Conservation (phyloP, 2,329 filamentous ascomycete genomes). For the Dothidotthia symphoricarpi region DNA sequence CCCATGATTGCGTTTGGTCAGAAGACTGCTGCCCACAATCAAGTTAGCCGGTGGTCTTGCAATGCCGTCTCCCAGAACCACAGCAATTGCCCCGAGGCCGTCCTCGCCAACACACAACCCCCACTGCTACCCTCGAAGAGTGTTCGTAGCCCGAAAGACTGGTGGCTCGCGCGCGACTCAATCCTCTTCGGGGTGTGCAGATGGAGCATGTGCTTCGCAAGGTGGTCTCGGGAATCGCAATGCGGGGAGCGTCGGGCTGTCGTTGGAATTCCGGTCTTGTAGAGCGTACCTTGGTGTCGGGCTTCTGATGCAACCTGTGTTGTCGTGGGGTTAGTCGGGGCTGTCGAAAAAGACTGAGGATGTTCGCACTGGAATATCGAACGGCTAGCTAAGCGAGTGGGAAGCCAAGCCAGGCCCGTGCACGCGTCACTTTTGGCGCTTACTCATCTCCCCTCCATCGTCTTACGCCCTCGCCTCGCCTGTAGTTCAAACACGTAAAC, state of each 20-base stretch:
- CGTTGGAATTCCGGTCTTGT: slow-evolving; percentile 5
- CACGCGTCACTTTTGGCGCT: background rate
- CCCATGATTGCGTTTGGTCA: slow-evolving; percentile 54
- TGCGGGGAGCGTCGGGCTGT: slow-evolving; percentile 12
- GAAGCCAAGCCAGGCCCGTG: background rate
- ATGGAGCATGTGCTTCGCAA: slow-evolving; percentile 7
- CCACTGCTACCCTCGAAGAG: slow-evolving; percentile 7
- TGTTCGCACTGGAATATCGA: slow-evolving; percentile 6
- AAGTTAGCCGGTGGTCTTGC: slow-evolving; percentile 28
- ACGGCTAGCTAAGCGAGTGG: slow-evolving; percentile 8
- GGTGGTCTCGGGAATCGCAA: slow-evolving; percentile 19
- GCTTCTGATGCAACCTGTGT: slow-evolving; percentile 40
- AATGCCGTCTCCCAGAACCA: slow-evolving; percentile 8
- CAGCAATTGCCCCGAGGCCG: slow-evolving; percentile 11
- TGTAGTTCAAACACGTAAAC: no score
- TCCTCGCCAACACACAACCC: slow-evolving; percentile 4
- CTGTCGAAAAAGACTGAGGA: slow-evolving; percentile 22
- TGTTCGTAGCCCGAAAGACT: slow-evolving; percentile 16
- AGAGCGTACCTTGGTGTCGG: slow-evolving; percentile 37
- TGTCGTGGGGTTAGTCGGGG: slow-evolving; percentile 34
- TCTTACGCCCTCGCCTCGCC: no score
- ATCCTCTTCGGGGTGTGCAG: slow-evolving; percentile 18
- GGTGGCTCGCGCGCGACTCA: slow-evolving; percentile 20
- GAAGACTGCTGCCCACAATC: slow-evolving; percentile 39
- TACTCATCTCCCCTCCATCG: no score